A percentile compares a stretch with the other conserved stretches of the same genome.
Evolutionary conservation across 169 alveolate genomes (phyloP).

Genomic region (Plasmodium berghei): DNA sequence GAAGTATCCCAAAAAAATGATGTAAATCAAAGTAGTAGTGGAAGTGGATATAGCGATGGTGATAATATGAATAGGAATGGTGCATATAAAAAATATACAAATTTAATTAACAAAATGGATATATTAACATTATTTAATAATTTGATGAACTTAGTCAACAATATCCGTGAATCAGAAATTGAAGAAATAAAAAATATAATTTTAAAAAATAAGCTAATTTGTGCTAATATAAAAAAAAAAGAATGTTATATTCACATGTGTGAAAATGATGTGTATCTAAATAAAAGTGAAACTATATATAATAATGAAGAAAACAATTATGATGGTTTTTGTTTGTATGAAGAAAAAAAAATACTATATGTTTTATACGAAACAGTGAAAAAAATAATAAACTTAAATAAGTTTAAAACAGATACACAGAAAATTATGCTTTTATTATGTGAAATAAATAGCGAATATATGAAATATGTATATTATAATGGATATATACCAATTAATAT

Average conservation of each 20-base stretch:
- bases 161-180: conserved; percentile 3
- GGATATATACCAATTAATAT: conserved; percentile 54
- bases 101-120: no score
- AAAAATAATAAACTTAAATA: conserved; percentile 14
- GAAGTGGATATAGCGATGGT: neutral
- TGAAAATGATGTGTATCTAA: neutral
- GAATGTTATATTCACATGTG: neutral
- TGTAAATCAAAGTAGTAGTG: neutral
- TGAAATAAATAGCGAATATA: conserved; percentile 44
- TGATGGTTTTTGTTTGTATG: no score
- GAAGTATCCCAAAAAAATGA: neutral
- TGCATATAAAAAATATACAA: neutral
- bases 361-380: conserved; percentile 32
- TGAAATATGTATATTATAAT: conserved; percentile 49
- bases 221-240: neutral
- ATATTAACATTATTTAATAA: no score
- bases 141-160: neutral
- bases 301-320: no score
- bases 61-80: neutral
- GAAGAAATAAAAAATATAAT: neutral
- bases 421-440: conserved; percentile 63
- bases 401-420: conserved; percentile 24
- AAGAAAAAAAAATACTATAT: conserved; percentile 9
- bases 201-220: neutral
- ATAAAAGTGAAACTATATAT: neutral